These are phyloP conservation scores for Adansonia rubrostipa DNA, from an alignment of 441 rosid species.

Conservation along the genomic window DNA sequence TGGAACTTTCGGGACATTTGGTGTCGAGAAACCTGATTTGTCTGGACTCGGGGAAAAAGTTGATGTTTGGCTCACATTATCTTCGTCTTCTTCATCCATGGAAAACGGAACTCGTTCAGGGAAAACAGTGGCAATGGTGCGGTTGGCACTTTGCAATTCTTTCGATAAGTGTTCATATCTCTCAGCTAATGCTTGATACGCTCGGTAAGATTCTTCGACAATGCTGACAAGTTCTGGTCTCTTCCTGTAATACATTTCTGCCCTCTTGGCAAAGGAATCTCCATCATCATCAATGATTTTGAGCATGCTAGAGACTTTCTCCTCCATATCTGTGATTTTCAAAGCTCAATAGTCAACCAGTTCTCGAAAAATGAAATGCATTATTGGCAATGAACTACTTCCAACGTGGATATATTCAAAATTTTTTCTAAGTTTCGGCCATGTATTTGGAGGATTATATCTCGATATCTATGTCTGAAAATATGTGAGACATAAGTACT, in stretches of 20 bases:
- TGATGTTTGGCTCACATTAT: slow-evolving; percentile 27
- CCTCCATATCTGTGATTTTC: slow-evolving; percentile 73
- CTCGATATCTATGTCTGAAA: too few species aligned
- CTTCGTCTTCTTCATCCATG: slow-evolving; percentile 58
- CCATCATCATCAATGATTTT: slow-evolving; percentile 81
- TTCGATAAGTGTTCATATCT: slow-evolving; percentile 79
- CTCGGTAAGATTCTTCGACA: slow-evolving; percentile 72
- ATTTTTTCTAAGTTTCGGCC: too few species aligned
- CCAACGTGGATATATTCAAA: too few species aligned
- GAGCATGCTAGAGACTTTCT: slow-evolving; percentile 59
- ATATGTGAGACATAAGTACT: too few species aligned
- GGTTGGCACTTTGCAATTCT: slow-evolving; percentile 87
- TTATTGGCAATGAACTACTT: too few species aligned
- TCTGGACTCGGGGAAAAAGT: slow-evolving; percentile 18
- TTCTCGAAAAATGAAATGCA: too few species aligned
- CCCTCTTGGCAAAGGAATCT: slow-evolving; percentile 74
- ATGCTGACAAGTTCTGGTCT: slow-evolving; percentile 76
- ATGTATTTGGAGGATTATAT: too few species aligned
- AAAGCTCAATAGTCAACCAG: too few species aligned
- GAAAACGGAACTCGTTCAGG: slow-evolving; percentile 77
- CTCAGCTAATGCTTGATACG: slow-evolving; percentile 85
- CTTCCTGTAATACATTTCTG: slow-evolving; percentile 78
- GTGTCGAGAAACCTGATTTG: slow-evolving; percentile 31
- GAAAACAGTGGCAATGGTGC: slow-evolving; percentile 80
- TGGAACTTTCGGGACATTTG: slow-evolving; percentile 49